Base-by-base conservation (phyloP, 1,284 basidiomycete genomes). In the Ceratobasidium sp. region DNA sequence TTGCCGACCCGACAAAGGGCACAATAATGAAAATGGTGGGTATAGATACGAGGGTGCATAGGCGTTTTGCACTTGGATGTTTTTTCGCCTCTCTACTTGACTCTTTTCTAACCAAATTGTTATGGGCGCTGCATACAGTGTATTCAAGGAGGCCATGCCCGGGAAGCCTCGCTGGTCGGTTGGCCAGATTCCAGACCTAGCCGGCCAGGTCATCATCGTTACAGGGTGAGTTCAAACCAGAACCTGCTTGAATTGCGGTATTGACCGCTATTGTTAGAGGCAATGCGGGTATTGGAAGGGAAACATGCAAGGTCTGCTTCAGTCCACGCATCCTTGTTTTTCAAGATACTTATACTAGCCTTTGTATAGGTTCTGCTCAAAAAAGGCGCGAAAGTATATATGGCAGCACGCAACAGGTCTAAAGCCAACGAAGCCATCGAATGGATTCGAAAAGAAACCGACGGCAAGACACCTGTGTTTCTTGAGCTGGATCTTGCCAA, bases 381-480 rank as follows among this genome's bases (percentile, higher is more conserved):
- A 4, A 84, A 85, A 72, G 86, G 88, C 44, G 89, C 89, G 5
- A 89, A 84, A 74, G 90, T 92, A 0, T 91, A 90, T 78, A 82
- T 91, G 75, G 88, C 87, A 1, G 83, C 84, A 21, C 83, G 91
- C n/a, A 85, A 81, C 75, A 76, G 81, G 71, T 76, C 80, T 38
- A 87, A 85, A 69, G 88, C 85, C 0, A 75, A 82, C 38, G 79
- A 78, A 0, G 66, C 66, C 2, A 70, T 70, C 26, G 66, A 70
- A 70, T 70, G 66, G 66, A 52, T 70, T 11, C 44, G 57, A 16
- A 83, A 83, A 75, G 46, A 78, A 2, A 80, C 78, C 66, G 85
- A 83, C 0, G 73, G 70, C 7, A 84, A 83, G 46, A 82, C 85
- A 55, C 83, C 84, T 0, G 57, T 86, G 11, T 88, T 87, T 75